Evolutionary conservation across 352 stramenopile species (phyloP), one percentile per base, ranked within the genome.

Genomic region (Saprolegnia parasitica): DNA sequence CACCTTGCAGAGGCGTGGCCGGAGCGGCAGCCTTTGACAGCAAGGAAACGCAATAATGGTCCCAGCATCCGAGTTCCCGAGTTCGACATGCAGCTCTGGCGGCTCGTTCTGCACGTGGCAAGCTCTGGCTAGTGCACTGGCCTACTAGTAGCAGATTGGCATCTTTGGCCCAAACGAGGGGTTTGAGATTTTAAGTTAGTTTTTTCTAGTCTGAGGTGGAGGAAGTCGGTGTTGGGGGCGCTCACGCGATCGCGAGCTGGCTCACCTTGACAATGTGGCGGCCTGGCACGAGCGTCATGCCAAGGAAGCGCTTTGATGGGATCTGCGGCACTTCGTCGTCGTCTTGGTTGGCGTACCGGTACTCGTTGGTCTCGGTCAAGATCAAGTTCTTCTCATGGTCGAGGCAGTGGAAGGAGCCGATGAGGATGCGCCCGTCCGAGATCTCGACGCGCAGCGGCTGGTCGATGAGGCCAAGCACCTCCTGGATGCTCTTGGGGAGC

Each of bases 311-410:
- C 49, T 77, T 84, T 40, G 76, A 74, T 56, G 68, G 42, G 32
- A 67, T 39, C 37, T 40, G 50, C 58, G 58, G 58, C 40, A 37
- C 4, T 5, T 29, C 21, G 23, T 40, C 18, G 23, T 32, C 29
- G 37, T 67, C 58, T 55, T 67, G 24, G 23, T 35, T 9, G 58
- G 58, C 29, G n/a, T 26, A 67, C 24, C 58, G 67, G 65, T 79
- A 91, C 73, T 89, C 84, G 57, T 78, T 75, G 57, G 79, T 80
- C 56, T 91, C 84, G 52, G 81, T 89, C 37, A 91, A 71, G 42
- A 91, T 90, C 37, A 91, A 75, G 73, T 91, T 91, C 75, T 90
- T 79, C 73, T 91, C 81, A 73, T 89, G 87, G 81, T 91, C 84
- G 70, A 91, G 86, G 74, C 84, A 90, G 76, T 91, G 82, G 68